These are phyloP conservation scores for Alternaria consortialis DNA, from an alignment of 2,329 filamentous ascomycete species.

Conservation along the genomic window DNA sequence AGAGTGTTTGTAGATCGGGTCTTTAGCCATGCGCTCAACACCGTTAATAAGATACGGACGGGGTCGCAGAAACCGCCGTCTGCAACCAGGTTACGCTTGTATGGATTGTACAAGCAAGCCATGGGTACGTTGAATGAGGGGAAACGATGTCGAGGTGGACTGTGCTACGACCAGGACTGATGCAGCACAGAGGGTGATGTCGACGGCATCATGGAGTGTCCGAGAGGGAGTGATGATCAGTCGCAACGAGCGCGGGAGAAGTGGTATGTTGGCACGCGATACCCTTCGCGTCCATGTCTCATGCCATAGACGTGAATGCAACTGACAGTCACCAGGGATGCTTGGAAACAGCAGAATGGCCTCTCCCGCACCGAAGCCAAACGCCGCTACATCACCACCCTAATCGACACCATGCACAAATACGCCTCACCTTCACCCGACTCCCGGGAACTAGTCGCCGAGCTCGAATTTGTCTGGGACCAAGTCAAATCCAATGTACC, in stretches of 20 bases:
- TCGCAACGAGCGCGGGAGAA: constrained; percentile 68
- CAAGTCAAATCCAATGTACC: constrained; percentile 88
- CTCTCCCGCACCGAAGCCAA: constrained; percentile 91
- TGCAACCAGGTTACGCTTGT: constrained; percentile 84
- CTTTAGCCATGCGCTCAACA: constrained; percentile 98
- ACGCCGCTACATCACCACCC: constrained; percentile 87
- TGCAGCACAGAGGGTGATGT: constrained; percentile 80
- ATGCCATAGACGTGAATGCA: too few species aligned
- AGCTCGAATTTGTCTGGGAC: constrained; percentile 99
- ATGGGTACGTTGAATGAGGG: constrained; percentile 67
- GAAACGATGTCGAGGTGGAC: not conserved
- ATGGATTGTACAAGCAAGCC: constrained; percentile 98
- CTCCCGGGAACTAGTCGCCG: constrained; percentile 84
- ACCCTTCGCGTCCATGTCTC: not conserved
- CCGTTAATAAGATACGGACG: constrained; percentile 96
- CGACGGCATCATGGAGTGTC: constrained; percentile 89
- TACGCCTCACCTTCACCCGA: constrained; percentile 88
- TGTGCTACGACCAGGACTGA: constrained; percentile 20
- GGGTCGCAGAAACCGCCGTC: constrained; percentile 89
- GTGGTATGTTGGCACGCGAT: constrained; percentile 70
- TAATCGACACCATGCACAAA: constrained; percentile 96
- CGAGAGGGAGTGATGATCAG: constrained; percentile 62
- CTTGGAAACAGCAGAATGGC: constrained; percentile 89
- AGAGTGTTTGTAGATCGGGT: constrained; percentile 76
- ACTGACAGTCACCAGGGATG: constrained; percentile 68